Evolutionary conservation across 1,284 basidiomycete genomes (phyloP).

Genomic region (Leccinum laetum): DNA sequence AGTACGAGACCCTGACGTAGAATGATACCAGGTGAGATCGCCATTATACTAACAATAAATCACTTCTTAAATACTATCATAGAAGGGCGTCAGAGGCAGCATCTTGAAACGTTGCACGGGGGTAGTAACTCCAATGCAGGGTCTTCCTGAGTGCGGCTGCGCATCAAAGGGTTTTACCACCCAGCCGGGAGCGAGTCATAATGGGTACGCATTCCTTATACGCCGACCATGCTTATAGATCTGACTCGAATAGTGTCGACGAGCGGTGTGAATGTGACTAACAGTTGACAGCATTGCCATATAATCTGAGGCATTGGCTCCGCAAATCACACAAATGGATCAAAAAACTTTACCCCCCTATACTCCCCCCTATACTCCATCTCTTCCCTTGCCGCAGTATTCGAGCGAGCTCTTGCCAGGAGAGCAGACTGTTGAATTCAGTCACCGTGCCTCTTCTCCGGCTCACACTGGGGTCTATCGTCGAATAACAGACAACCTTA

Average conservation of each 20-base stretch:
- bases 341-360: slow-evolving; percentile 20
- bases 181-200: neutral
- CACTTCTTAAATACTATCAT: neutral
- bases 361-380: slow-evolving; percentile 27
- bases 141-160: neutral
- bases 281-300: neutral
- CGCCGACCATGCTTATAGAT: neutral
- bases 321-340: slow-evolving; percentile 12
- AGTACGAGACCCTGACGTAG: neutral
- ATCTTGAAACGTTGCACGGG: neutral
- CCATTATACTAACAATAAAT: neutral
- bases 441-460: slow-evolving; percentile 8
- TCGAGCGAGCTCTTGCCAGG: slow-evolving; percentile 27
- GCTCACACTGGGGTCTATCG: slow-evolving; percentile 24
- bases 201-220: neutral
- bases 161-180: neutral
- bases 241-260: slow-evolving; percentile 5
- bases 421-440: slow-evolving; percentile 23
- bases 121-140: neutral
- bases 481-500: slow-evolving; percentile 32
- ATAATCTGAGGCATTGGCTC: neutral
- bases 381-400: slow-evolving; percentile 26
- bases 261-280: neutral
- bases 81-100: neutral
- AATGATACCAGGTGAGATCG: neutral